A percentile compares a stretch with the other conserved stretches of the same genome.
These are phyloP conservation scores for Tuber brumale DNA, from an alignment of 495 filamentous ascomycete genomes.

Conservation along the genomic window DNA sequence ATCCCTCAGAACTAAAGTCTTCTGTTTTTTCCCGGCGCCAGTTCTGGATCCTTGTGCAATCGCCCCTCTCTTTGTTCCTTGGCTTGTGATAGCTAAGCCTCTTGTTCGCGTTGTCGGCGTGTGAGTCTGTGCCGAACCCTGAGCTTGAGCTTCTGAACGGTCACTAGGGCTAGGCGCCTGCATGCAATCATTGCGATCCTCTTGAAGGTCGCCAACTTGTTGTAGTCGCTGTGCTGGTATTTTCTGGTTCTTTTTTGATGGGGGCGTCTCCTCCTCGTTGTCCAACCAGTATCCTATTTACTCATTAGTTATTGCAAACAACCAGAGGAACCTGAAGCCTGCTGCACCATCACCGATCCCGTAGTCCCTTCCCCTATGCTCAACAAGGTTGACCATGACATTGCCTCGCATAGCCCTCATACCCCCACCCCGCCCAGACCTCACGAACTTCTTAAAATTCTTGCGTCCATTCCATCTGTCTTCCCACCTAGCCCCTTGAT, in stretches of 20 bases:
- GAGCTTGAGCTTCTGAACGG: constrained; percentile 1
- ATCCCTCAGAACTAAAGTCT: constrained; percentile 21
- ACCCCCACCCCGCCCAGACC: constrained; percentile 52
- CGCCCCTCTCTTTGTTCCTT: constrained; percentile 31
- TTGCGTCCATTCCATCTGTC: constrained; percentile 89
- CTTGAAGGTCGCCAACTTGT: background rate
- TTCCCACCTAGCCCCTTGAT: constrained; percentile 69
- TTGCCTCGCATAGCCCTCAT: constrained; percentile 48
- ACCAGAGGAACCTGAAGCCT: background rate
- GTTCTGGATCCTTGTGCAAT: constrained; percentile 7
- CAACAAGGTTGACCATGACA: constrained; percentile 73
- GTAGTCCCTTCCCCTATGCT: constrained; percentile 68
- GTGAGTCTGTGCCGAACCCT: constrained; percentile 13
- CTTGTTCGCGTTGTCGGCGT: background rate
- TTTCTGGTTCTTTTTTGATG: constrained; percentile 7
- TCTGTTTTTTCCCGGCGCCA: constrained; percentile 31
- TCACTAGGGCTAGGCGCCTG: background rate
- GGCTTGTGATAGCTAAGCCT: constrained; percentile 10
- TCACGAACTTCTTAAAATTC: constrained; percentile 90
- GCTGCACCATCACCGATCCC: constrained; percentile 64
- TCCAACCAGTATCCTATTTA: constrained; percentile 31
- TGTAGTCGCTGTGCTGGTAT: background rate
- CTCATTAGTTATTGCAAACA: background rate
- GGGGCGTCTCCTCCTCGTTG: constrained; percentile 13
- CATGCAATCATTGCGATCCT: constrained; percentile 3